A percentile compares a stretch with the other conserved stretches of the same genome.
Conservation (phyloP, 257 asterid genomes). For the Penstemon davidsonii region DNA sequence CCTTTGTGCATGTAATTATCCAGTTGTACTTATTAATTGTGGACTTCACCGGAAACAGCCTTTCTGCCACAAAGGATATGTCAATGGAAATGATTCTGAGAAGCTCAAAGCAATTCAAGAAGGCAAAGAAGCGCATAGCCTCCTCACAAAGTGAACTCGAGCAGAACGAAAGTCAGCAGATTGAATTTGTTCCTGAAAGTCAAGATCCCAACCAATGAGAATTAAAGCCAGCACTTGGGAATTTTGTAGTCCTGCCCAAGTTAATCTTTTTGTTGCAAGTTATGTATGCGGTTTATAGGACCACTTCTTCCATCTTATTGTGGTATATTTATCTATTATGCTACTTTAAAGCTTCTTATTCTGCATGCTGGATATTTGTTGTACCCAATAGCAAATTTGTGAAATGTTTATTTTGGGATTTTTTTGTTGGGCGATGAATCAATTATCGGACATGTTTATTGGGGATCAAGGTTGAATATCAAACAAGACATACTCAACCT, state of each 20-base stretch:
- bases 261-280: not conserved
- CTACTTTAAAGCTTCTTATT: too few relatives aligned
- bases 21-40: not conserved
- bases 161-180: slow-evolving; percentile 38
- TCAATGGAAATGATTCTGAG: slow-evolving; percentile 53
- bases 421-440: too few relatives aligned
- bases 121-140: slow-evolving; percentile 61
- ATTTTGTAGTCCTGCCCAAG: not conserved
- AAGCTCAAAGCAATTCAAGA: slow-evolving; percentile 74
- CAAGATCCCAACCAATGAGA: slow-evolving; percentile 15
- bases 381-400: too few relatives aligned
- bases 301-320: too few relatives aligned
- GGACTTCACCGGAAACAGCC: slow-evolving; percentile 40
- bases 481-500: too few relatives aligned
- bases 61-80: slow-evolving; percentile 31
- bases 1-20: not conserved
- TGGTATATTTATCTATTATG: too few relatives aligned
- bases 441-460: too few relatives aligned
- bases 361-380: too few relatives aligned
- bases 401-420: too few relatives aligned
- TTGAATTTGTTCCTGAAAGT: slow-evolving; percentile 56
- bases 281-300: too few relatives aligned
- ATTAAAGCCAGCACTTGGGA: not conserved
- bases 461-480: too few relatives aligned
- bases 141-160: slow-evolving; percentile 42